A percentile compares a stretch with the other conserved stretches of the same genome.
Evolutionary conservation across 805 yeast species (phyloP).

Genomic region (Brettanomyces naardenensis): DNA sequence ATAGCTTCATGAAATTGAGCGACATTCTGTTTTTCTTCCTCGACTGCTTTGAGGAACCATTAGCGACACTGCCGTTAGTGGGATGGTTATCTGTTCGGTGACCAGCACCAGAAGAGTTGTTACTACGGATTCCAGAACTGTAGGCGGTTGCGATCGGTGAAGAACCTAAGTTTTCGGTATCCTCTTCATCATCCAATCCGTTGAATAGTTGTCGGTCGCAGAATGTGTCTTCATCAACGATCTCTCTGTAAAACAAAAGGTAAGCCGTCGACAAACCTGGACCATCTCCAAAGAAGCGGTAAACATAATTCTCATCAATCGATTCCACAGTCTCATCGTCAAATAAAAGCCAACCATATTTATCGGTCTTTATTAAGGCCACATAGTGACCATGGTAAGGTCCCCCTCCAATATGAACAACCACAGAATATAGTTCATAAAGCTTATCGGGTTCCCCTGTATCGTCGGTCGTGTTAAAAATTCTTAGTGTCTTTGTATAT

Average conservation of each 20-base stretch:
- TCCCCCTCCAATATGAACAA: slow-evolving; percentile 95
- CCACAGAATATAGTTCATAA: slow-evolving; percentile 79
- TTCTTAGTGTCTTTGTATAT: slow-evolving; percentile 66
- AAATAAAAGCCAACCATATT: slow-evolving; percentile 82
- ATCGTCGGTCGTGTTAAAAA: slow-evolving; percentile 61
- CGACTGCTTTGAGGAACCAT: not conserved
- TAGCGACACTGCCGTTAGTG: not conserved
- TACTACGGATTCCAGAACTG: not conserved
- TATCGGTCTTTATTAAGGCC: slow-evolving; percentile 68
- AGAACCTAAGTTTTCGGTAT: not conserved
- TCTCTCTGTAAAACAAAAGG: slow-evolving; percentile 69
- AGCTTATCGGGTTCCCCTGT: slow-evolving; percentile 43
- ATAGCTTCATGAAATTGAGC: slow-evolving; percentile 10
- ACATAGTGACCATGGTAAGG: slow-evolving; percentile 98
- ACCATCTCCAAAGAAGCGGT: slow-evolving; percentile 80
- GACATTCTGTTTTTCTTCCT: slow-evolving; percentile 11
- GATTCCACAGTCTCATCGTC: slow-evolving; percentile 94
- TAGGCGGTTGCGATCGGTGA: not conserved
- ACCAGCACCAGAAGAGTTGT: no score
- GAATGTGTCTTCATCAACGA: slow-evolving; percentile 32
- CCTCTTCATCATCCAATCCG: slow-evolving; percentile 19
- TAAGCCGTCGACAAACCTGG: slow-evolving; percentile 90
- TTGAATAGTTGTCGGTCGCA: slow-evolving; percentile 20
- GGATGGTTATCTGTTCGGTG: not conserved
- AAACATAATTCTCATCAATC: slow-evolving; percentile 75